Percentiles rank a stretch among this genome's conserved stretches.
Evolutionary conservation across 371 early-diverging fungal genomes (phyloP).

Genomic region (Nematocida minor): DNA sequence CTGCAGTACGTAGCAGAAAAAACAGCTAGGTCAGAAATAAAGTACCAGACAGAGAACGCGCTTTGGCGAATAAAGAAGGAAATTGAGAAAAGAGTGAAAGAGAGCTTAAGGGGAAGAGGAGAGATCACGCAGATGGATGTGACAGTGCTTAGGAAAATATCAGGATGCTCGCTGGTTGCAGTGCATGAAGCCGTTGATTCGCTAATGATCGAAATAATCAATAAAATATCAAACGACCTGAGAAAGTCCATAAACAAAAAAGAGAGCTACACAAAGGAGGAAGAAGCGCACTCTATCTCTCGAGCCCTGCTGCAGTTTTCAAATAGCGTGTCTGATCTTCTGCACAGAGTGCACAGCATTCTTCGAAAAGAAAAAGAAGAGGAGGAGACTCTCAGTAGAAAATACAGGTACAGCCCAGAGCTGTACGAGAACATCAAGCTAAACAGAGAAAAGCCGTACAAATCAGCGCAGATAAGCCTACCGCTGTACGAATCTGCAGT

Average conservation of each 20-base stretch:
- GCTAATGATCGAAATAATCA: neutral
- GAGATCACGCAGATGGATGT: neutral
- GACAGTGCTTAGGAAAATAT: neutral
- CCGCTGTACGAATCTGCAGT: neutral
- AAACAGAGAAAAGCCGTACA: neutral
- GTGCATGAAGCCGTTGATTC: slow-evolving; percentile 9
- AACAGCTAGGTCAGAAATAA: neutral
- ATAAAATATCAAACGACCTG: neutral
- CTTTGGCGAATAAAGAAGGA: slow-evolving; percentile 32
- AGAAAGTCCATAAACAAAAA: neutral
- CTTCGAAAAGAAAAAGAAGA: neutral
- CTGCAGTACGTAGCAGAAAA: slow-evolving; percentile 5
- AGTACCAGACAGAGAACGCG: slow-evolving; percentile 9
- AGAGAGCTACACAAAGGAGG: neutral
- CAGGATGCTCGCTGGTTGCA: neutral
- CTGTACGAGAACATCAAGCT: slow-evolving; percentile 9
- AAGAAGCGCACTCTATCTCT: slow-evolving; percentile 12
- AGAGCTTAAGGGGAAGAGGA: neutral
- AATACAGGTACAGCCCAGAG: neutral
- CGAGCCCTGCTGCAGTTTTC: neutral
- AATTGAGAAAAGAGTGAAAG: slow-evolving; percentile 1
- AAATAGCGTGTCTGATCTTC: neutral
- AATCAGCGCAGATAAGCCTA: neutral
- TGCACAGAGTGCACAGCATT: neutral
- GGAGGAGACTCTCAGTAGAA: neutral